Evolutionary conservation across 1,284 basidiomycete genomes (phyloP).

Genomic region (Moesziomyces antarcticus): DNA sequence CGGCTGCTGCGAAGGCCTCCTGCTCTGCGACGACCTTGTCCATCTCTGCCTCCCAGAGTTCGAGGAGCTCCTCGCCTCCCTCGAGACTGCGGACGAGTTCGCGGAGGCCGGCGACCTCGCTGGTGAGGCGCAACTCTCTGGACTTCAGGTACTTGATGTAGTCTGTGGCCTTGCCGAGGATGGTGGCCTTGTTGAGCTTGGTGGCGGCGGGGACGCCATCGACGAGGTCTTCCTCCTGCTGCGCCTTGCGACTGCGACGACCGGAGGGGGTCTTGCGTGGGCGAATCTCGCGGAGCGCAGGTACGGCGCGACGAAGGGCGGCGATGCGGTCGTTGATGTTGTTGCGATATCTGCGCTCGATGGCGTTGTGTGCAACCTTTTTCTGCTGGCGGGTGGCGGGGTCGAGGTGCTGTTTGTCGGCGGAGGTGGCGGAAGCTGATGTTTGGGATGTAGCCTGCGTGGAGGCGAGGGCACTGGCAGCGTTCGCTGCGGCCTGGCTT

Average conservation of each 20-base stretch:
- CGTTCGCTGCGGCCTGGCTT: slow-evolving; percentile 40
- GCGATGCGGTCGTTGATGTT: slow-evolving; percentile 67
- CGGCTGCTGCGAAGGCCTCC: slow-evolving; percentile 32
- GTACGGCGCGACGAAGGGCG: slow-evolving; percentile 77
- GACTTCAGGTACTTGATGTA: slow-evolving; percentile 66
- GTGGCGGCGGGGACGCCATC: slow-evolving; percentile 66
- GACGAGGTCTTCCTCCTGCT: slow-evolving; percentile 59
- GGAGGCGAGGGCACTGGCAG: slow-evolving; percentile 12
- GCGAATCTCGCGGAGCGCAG: slow-evolving; percentile 73
- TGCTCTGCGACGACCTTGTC: slow-evolving; percentile 52
- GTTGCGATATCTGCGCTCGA: slow-evolving; percentile 66
- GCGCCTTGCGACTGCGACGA: slow-evolving; percentile 51
- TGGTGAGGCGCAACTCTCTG: slow-evolving; percentile 56
- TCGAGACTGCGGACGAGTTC: slow-evolving; percentile 62
- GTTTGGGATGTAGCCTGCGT: slow-evolving; percentile 5
- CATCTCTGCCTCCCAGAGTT: slow-evolving; percentile 63
- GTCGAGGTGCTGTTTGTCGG: slow-evolving; percentile 30
- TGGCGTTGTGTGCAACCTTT: slow-evolving; percentile 66
- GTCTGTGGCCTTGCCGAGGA: slow-evolving; percentile 65
- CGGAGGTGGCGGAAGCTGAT: neutral
- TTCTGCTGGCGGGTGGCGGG: slow-evolving; percentile 49
- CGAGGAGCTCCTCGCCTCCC: slow-evolving; percentile 64
- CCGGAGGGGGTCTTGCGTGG: slow-evolving; percentile 56
- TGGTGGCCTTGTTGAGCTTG: slow-evolving; percentile 67
- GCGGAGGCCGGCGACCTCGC: slow-evolving; percentile 58